Percentiles rank a stretch among this genome's conserved stretches.
Evolutionary conservation across 2,329 filamentous ascomycete genomes (phyloP).

Genomic region (Xylariaceae sp.): DNA sequence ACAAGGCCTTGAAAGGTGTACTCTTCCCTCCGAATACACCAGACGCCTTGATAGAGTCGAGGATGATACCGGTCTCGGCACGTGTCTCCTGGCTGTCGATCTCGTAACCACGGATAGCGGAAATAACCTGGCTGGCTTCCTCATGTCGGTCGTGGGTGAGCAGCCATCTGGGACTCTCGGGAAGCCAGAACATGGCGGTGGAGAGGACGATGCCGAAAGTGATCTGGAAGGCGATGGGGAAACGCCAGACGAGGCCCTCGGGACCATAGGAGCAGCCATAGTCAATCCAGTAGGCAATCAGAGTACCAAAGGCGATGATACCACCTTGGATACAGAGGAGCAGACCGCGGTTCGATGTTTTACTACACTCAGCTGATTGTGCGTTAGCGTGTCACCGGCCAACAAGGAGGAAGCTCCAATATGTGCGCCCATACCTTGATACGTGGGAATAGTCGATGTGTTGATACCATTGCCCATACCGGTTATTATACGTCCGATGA

Average conservation of each 20-base stretch:
- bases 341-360: constrained; percentile 39
- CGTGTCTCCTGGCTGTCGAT: constrained; percentile 52
- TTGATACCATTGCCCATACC: constrained; percentile 50
- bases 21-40: constrained; percentile 38
- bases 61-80: constrained; percentile 54
- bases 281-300: constrained; percentile 46
- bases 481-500: constrained; percentile 45
- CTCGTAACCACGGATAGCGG: constrained; percentile 37
- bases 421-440: constrained; percentile 33
- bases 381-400: constrained; percentile 13
- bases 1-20: constrained; percentile 47
- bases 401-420: too few species aligned
- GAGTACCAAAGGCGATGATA: constrained; percentile 40
- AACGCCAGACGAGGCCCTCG: constrained; percentile 46
- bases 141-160: constrained; percentile 44
- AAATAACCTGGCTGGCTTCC: constrained; percentile 35
- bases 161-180: constrained; percentile 43
- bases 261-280: constrained; percentile 43
- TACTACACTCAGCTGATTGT: constrained; percentile 38
- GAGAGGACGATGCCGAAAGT: constrained; percentile 41
- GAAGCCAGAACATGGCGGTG: constrained; percentile 39
- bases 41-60: constrained; percentile 56
- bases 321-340: constrained; percentile 42
- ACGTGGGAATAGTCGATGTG: constrained; percentile 42
- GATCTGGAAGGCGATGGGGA: constrained; percentile 48